These are phyloP conservation scores for Myriosclerotinia curreyana DNA, from an alignment of 2,329 filamentous ascomycete genomes.

Conservation along the genomic window DNA sequence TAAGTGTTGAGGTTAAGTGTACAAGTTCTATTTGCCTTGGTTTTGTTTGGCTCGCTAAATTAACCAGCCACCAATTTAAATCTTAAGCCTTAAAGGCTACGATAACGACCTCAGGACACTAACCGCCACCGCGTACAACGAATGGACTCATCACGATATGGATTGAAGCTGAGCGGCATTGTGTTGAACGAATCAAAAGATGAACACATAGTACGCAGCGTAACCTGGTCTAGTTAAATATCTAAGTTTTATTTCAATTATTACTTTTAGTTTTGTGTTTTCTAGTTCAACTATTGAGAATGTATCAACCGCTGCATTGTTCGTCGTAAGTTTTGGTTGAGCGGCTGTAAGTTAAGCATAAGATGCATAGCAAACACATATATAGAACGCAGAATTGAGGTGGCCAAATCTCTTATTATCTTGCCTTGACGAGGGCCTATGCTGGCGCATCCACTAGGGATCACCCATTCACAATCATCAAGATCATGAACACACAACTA, in stretches of 20 bases:
- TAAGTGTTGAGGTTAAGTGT: too few relatives aligned
- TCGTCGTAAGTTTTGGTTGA: too few relatives aligned
- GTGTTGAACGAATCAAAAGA: conserved; percentile 9
- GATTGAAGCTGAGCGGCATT: conserved; percentile 10
- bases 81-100: neutral
- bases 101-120: neutral
- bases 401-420: conserved; percentile 42
- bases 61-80: too few relatives aligned
- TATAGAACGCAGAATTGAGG: conserved; percentile 30
- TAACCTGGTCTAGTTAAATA: too few relatives aligned
- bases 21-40: too few relatives aligned
- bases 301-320: too few relatives aligned
- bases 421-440: conserved; percentile 37
- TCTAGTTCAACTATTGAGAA: too few relatives aligned
- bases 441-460: conserved; percentile 37
- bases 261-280: conserved; percentile 6
- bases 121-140: neutral
- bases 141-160: conserved; percentile 13
- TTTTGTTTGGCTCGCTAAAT: too few relatives aligned
- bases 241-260: too few relatives aligned
- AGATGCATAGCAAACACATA: conserved; percentile 23
- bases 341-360: too few relatives aligned
- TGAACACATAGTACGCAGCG: too few relatives aligned
- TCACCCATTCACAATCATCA: conserved; percentile 36
- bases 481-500: conserved; percentile 37